Evolutionary conservation across 225 moss, liverwort and hornwort species (phyloP), one percentile per base, ranked within the genome.

Genomic region (Lunularia cruciata): DNA sequence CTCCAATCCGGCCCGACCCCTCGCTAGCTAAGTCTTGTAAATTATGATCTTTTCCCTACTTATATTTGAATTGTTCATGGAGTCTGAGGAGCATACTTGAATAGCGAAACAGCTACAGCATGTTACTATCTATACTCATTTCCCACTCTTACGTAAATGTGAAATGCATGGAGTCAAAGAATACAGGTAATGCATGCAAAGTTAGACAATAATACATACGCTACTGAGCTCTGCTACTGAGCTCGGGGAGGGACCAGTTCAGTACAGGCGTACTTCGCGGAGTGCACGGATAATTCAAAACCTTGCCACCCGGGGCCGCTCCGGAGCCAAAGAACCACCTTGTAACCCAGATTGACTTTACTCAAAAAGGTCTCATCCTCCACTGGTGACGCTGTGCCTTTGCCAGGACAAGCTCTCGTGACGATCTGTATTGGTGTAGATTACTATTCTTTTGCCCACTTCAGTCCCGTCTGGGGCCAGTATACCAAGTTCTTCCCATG

Each of bases 271-370:
- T 56, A 56, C 14, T 25, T 28, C 28, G 56, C 56, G 11, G 22
- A 56, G 56, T 27, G 56, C 30, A 30, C 20, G 14, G 56, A 28
- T 22, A 31, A 31, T 22, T 5, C 52, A 52, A 20, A 52, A 26
- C 3, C 26, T 26, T 22, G 2, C 8, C 20, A 56, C 32, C 56
- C 56, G 12, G 56, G 56, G 14, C 56, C 56, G 12, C 56, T 56
- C 1, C 56, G 56, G 16, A 56, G 56, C 56, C 56, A 56, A 28
- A 56, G 56, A 28, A 25, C 56, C 56, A 56, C 56, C 11, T 31
- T 56, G 56, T 56, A 30, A 14, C 56, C 56, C 16, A 28, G 28
- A 12, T 5, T 27, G 9, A 56, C 16, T 28, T 31, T 56, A 16
- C 9, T 56, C 1, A 56, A 13, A 56, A 56, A 56, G 13, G 5